A percentile compares a stretch with the other conserved stretches of the same genome.
phyloP scores from a whole-genome alignment of 139 green algal genomes.

The Diplosphaera chodatii region DNA sequence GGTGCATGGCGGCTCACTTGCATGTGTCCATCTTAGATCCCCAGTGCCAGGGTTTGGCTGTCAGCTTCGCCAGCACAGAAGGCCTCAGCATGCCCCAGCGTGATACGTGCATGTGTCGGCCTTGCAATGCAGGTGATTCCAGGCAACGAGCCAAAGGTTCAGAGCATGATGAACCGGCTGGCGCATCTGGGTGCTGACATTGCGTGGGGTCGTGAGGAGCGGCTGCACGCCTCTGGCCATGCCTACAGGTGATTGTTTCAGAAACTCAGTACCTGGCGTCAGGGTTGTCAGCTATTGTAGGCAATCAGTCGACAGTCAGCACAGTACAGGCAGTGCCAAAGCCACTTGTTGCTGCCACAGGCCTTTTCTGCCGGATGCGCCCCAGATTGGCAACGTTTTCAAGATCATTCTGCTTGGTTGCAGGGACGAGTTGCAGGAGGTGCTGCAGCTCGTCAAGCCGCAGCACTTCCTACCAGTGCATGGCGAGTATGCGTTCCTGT shows the following conservation, averaged over 20 bases:
- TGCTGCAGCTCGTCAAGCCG: constrained; percentile 84
- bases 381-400: too few relatives aligned
- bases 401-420: not conserved
- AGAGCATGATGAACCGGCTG: constrained; percentile 95
- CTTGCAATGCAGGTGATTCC: constrained; percentile 13
- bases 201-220: constrained; percentile 60
- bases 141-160: constrained; percentile 66
- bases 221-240: constrained; percentile 82
- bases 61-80: too few relatives aligned
- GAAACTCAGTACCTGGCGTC: too few relatives aligned
- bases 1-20: constrained; percentile 71
- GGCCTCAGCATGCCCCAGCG: too few relatives aligned
- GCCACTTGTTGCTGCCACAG: not conserved
- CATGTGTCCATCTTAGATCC: not conserved
- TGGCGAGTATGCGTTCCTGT: constrained; percentile 94
- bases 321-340: too few relatives aligned
- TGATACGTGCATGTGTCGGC: too few relatives aligned
- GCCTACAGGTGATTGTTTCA: constrained; percentile 80
- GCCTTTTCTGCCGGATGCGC: not conserved
- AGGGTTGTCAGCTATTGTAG: not conserved
- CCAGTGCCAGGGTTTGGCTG: too few relatives aligned
- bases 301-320: too few relatives aligned
- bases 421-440: constrained; percentile 79
- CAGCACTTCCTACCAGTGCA: constrained; percentile 98
- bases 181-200: constrained; percentile 67